Percentiles rank a stretch among this genome's conserved stretches.
These are phyloP conservation scores for Blechomonas ayalai DNA, from an alignment of 208 protist species.

Conservation along the genomic window DNA sequence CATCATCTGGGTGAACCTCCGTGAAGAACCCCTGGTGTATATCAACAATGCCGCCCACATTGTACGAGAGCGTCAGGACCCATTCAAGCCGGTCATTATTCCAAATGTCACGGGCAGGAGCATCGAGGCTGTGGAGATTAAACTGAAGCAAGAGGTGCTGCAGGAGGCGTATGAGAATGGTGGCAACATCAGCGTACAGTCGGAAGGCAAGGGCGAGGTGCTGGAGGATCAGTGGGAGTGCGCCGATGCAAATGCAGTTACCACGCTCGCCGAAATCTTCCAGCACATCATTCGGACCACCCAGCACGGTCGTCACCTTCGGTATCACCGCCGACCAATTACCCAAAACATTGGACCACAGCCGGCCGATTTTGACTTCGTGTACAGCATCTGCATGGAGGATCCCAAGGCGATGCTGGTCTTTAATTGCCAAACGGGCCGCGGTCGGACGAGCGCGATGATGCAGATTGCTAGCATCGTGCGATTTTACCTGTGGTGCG, in stretches of 20 bases:
- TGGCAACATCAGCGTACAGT: conserved; percentile 77
- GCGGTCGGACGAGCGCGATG: conserved; percentile 75
- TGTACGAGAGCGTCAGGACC: conserved; percentile 71
- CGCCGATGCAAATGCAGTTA: conserved; percentile 41
- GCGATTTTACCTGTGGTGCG: conserved; percentile 81
- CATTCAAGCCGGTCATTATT: conserved; percentile 73
- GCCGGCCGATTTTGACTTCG: conserved; percentile 83
- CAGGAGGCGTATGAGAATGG: conserved; percentile 73
- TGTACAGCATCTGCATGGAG: conserved; percentile 66
- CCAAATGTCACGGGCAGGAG: conserved; percentile 65
- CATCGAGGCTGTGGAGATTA: conserved; percentile 72
- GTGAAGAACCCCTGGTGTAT: conserved; percentile 84
- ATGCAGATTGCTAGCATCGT: conserved; percentile 85
- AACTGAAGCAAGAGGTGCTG: conserved; percentile 82
- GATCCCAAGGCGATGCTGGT: conserved; percentile 69
- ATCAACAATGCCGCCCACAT: conserved; percentile 82
- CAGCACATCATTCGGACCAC: conserved; percentile 8
- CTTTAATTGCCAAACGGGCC: conserved; percentile 85
- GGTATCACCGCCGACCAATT: conserved; percentile 75
- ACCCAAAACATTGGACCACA: conserved; percentile 73
- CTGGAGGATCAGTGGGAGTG: conserved; percentile 88
- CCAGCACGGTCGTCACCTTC: conserved; percentile 27
- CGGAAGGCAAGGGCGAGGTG: conserved; percentile 45
- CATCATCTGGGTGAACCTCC: conserved; percentile 84
- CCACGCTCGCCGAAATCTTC: conserved; percentile 66